Evolutionary conservation across 129 eudicot genomes (phyloP), one percentile per base, ranked within the genome.

Genomic region (Scalesia atractyloides): DNA sequence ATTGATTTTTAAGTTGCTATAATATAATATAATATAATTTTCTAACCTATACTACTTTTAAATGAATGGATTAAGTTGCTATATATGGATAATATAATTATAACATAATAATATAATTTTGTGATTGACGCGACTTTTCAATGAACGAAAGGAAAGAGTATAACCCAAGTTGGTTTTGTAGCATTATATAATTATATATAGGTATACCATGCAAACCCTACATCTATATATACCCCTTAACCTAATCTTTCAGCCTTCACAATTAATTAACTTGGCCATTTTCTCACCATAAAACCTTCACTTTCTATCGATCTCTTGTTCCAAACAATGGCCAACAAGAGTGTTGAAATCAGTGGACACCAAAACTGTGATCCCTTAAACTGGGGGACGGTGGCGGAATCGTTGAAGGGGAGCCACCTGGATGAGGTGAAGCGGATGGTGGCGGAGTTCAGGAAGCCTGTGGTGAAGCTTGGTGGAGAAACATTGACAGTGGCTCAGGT

Each of bases 391-490:
- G 87, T 78, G 5, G 87, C 94, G 8, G 94, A 80, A 69, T 37
- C 87, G 0, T 2, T 87, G 50, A 80, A 58, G 58, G 94, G 89
- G 11, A 87, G 94, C 59, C 94, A 87, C 63, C 52, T 84, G 53
- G 89, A 85, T 10, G 89, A 82, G 79, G 94, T 87, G 78, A 84
- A 82, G 81, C 20, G 80, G 18, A 84, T 87, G 89, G 94, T 87
- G 86, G 82, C 63, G 72, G 94, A 87, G 73, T 87, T 80, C 16
- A 49, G 94, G 61, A 87, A 75, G 64, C 82, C 86, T 19, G 80
- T 69, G 74, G 89, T 87, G 82, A 76, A 51, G 73, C 82, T 87
- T 1, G 94, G 86, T 3, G 94, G 94, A 0, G 80, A 87, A 62
- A 61, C 76, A 0, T 54, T 87, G 62, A 87, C 89, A 0, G 75